Evolutionary conservation across 768 basidiomycete species (phyloP), one percentile per base, ranked within the genome.

Genomic region (Rossbeevera mucosa): DNA sequence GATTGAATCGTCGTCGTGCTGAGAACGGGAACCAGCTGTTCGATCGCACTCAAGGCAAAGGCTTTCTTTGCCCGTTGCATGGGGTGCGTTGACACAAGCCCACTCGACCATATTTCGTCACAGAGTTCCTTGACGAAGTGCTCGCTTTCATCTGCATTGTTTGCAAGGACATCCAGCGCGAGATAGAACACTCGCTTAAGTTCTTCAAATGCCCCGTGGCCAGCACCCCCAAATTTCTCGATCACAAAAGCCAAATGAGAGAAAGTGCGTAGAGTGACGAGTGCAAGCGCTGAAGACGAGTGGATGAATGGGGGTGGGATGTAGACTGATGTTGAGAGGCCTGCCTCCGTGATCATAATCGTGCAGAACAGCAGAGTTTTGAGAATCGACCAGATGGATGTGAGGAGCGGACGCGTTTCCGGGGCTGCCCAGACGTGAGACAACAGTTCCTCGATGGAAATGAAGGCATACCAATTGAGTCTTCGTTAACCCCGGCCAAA

Each of bases 361-460:
- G 69, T 79, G 24, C 80, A 78, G 67, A 92, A 92, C n/a, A 92
- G 72, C 0, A 89, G 64, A 0, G 84, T 88, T 67, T 91, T 92
- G 60, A 90, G 74, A 22, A 79, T 74, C 2, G 72, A 71, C 90
- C 89, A 92, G 8, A 83, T 72, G 22, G 74, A 68, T n/a, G 73
- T 75, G 2, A 74, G 64, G 18, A 80, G 53, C 22, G 74, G 72
- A 26, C 71, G 76, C 0, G 77, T 74, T 30, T 75, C 75, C 14
- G 72, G 67, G 7, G 73, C 80, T 81, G 53, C 36, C 28, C 43
- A 30, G 30, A 48, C 0, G 22, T 66, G 51, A 66, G 58, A 42
- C 13, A 12, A 26, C 7, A 16, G 5, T 16, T 0, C 8, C 9
- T 29, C 28, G 20, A 11, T 12, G 5, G 71, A 65, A 48, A 72